These are phyloP conservation scores for Dalbergia cochinchinensis DNA, from an alignment of 306 rosid genomes.

Conservation along the genomic window DNA sequence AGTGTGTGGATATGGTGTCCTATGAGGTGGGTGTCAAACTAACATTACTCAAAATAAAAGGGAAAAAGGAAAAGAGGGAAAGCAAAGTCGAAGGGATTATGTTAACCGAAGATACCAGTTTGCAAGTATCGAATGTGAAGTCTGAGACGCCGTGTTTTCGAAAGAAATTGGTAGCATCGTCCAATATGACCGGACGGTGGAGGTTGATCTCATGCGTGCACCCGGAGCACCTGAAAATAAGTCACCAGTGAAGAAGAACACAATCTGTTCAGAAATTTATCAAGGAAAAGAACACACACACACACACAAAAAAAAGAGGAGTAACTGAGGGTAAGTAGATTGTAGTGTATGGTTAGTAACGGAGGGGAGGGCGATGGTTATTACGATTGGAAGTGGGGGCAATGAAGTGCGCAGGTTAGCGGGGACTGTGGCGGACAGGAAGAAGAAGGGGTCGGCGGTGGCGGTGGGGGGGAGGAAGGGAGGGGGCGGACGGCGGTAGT, in stretches of 20 bases:
- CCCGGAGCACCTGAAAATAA: constrained; percentile 79
- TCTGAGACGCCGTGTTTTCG: constrained; percentile 66
- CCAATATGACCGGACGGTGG: constrained; percentile 81
- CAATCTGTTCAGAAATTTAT: neutral
- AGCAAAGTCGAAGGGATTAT: neutral
- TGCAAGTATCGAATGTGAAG: constrained; percentile 83
- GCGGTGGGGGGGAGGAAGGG: constrained; percentile 36
- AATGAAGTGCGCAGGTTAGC: constrained; percentile 78
- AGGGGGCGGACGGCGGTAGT: constrained; percentile 42
- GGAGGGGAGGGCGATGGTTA: constrained; percentile 45
- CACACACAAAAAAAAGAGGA: neutral
- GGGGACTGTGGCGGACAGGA: constrained; percentile 56
- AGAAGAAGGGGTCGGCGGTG: constrained; percentile 50
- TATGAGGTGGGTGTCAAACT: too few species aligned
- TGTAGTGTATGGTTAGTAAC: neutral
- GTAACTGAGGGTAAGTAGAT: neutral
- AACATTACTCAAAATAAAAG: neutral
- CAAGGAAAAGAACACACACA: too few species aligned
- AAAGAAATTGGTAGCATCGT: constrained; percentile 82
- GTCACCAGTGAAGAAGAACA: constrained; percentile 13
- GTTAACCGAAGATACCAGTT: constrained; percentile 59
- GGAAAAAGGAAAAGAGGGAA: neutral
- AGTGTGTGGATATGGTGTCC: too few species aligned
- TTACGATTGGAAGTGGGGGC: constrained; percentile 88
- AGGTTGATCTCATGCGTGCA: constrained; percentile 88